Percentiles rank a stretch among this genome's conserved stretches.
Evolutionary conservation across 2,329 filamentous ascomycete species (phyloP).

Genomic region (Purpureocillium takamizusanense): DNA sequence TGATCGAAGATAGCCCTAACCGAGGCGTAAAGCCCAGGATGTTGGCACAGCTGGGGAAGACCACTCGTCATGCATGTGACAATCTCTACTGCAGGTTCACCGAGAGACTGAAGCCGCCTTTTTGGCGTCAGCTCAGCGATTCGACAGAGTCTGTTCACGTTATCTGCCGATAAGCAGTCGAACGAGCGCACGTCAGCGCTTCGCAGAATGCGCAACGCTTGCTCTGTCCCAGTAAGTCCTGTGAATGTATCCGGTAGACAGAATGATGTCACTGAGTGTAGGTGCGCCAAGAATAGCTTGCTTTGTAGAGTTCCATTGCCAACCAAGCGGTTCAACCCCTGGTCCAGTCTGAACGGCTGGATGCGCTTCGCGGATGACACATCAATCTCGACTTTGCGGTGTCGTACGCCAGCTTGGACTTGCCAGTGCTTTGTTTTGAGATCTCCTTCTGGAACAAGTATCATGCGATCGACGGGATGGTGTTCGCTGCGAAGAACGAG

Average conservation of each 20-base stretch:
- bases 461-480: constrained; percentile 16
- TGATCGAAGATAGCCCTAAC: neutral
- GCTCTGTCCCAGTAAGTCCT: constrained; percentile 40
- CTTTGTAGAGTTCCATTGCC: constrained; percentile 41
- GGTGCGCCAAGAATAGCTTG: constrained; percentile 37
- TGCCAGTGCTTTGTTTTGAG: too few species aligned
- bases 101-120: neutral
- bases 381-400: constrained; percentile 27
- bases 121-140: neutral
- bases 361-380: constrained; percentile 3
- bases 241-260: constrained; percentile 40
- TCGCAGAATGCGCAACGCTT: constrained; percentile 35
- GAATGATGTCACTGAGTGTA: constrained; percentile 44
- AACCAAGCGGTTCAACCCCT: constrained; percentile 33
- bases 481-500: constrained; percentile 30
- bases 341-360: constrained; percentile 38
- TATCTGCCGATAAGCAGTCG: neutral
- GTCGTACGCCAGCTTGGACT: neutral
- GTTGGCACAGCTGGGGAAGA: constrained; percentile 1
- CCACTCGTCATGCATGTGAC: neutral
- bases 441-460: constrained; percentile 27
- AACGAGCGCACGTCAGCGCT: constrained; percentile 37
- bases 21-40: neutral
- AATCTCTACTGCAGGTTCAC: neutral
- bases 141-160: neutral